A percentile compares a stretch with the other conserved stretches of the same genome.
Conservation (phyloP, 192 early-diverging fungal genomes). For the Kickxella alabastrina region DNA sequence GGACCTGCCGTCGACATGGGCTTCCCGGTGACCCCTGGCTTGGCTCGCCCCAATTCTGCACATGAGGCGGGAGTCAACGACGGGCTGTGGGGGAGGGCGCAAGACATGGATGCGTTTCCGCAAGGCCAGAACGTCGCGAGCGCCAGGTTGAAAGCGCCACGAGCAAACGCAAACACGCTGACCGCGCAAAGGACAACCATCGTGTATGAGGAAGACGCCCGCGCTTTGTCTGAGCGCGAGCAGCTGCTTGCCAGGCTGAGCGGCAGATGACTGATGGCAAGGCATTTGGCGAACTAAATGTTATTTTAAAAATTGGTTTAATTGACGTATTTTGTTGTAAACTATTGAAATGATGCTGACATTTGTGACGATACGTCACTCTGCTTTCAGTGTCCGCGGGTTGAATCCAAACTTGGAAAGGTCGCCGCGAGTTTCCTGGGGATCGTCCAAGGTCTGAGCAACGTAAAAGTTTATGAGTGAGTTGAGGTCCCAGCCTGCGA, state of each 20-base stretch:
- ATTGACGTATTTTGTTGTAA: too few species aligned
- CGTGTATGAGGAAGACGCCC: slow-evolving; percentile 41
- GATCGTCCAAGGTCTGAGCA: slow-evolving; percentile 45
- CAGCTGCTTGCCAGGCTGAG: slow-evolving; percentile 27
- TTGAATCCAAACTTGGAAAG: slow-evolving; percentile 48
- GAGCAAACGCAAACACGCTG: slow-evolving; percentile 6
- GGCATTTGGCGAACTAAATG: too few species aligned
- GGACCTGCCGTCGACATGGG: neutral
- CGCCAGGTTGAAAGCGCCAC: neutral
- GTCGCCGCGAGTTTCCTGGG: slow-evolving; percentile 44
- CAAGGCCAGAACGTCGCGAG: neutral
- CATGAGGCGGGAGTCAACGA: neutral
- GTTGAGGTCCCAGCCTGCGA: slow-evolving; percentile 26
- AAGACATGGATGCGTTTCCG: neutral
- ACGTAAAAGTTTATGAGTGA: slow-evolving; percentile 42
- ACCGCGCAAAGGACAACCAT: slow-evolving; percentile 21
- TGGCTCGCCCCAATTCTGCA: too few species aligned
- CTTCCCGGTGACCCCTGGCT: neutral
- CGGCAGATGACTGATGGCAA: neutral
- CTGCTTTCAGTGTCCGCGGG: slow-evolving; percentile 19
- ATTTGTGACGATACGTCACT: too few species aligned
- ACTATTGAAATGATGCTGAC: too few species aligned
- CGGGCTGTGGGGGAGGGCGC: neutral
- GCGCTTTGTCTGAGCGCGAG: slow-evolving; percentile 38
- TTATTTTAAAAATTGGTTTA: neutral